These are phyloP conservation scores for Thalia dealbata DNA, from an alignment of 176 grass and related monocot genomes.

Conservation along the genomic window DNA sequence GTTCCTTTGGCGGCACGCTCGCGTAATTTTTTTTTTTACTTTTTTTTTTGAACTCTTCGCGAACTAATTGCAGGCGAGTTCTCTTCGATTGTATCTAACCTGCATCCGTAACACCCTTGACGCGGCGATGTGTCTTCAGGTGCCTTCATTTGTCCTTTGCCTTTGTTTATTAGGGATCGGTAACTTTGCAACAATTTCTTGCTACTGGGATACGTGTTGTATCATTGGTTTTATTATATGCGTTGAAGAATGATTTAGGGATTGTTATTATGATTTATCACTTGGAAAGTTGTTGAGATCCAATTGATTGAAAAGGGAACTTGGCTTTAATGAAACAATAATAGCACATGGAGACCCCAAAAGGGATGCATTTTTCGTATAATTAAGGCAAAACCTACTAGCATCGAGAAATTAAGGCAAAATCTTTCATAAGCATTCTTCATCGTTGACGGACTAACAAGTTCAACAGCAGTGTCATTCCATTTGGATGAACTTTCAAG, in stretches of 20 bases:
- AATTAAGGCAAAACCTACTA: too few species aligned
- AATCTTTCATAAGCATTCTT: not conserved
- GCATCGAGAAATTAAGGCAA: not conserved
- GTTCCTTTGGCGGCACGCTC: not conserved
- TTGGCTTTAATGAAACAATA: too few species aligned
- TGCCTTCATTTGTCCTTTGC: not conserved
- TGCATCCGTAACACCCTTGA: slow-evolving; percentile 94
- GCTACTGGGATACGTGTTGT: not conserved
- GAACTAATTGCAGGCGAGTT: slow-evolving; percentile 41
- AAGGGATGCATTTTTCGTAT: not conserved
- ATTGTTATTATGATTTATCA: not conserved
- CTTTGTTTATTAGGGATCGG: slow-evolving; percentile 5
- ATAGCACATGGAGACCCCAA: not conserved
- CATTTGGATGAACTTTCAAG: not conserved
- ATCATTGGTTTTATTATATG: not conserved
- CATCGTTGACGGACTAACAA: not conserved
- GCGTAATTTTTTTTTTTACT: not conserved
- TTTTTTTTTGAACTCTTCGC: not conserved
- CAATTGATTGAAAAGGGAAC: not conserved
- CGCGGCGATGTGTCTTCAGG: slow-evolving; percentile 96
- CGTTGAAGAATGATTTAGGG: not conserved
- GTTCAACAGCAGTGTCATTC: not conserved
- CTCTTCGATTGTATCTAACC: slow-evolving; percentile 72
- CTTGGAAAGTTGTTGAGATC: not conserved
- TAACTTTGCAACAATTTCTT: not conserved